A percentile compares a stretch with the other conserved stretches of the same genome.
Conservation (phyloP, 345 rosid genomes). For the Psidium guajava region DNA sequence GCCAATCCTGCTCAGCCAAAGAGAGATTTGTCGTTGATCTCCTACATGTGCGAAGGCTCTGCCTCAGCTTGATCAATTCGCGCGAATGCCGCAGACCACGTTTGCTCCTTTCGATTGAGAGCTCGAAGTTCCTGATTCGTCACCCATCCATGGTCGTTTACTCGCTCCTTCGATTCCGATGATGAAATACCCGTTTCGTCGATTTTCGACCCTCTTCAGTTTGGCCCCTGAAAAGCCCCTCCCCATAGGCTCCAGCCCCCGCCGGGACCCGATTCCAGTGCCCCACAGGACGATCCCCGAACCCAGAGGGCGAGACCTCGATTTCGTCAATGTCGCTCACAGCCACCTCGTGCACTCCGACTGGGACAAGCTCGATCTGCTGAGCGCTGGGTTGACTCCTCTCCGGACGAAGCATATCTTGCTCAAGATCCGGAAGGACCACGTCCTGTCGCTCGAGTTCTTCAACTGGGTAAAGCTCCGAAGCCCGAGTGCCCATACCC, state of each 20-base stretch:
- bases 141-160: not conserved
- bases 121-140: not conserved
- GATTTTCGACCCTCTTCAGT: not conserved
- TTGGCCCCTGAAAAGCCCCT: not conserved
- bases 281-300: slow-evolving; percentile 61
- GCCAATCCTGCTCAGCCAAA: not conserved
- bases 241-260: not conserved
- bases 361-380: slow-evolving; percentile 50
- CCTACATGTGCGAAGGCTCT: no score
- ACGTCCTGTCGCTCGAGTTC: slow-evolving; percentile 64
- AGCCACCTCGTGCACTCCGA: slow-evolving; percentile 77
- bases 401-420: slow-evolving; percentile 48
- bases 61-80: no score
- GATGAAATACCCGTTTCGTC: not conserved
- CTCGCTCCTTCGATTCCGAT: not conserved
- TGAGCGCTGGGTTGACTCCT: slow-evolving; percentile 34
- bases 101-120: not conserved
- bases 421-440: slow-evolving; percentile 49
- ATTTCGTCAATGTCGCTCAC: slow-evolving; percentile 65
- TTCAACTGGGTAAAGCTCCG: slow-evolving; percentile 49
- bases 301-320: slow-evolving; percentile 73
- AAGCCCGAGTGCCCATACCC: slow-evolving; percentile 33
- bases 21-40: not conserved
- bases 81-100: no score
- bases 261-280: slow-evolving; percentile 30